phyloP scores from a whole-genome alignment of 208 protist genomes.

The Endotrypanum monterogeii region DNA sequence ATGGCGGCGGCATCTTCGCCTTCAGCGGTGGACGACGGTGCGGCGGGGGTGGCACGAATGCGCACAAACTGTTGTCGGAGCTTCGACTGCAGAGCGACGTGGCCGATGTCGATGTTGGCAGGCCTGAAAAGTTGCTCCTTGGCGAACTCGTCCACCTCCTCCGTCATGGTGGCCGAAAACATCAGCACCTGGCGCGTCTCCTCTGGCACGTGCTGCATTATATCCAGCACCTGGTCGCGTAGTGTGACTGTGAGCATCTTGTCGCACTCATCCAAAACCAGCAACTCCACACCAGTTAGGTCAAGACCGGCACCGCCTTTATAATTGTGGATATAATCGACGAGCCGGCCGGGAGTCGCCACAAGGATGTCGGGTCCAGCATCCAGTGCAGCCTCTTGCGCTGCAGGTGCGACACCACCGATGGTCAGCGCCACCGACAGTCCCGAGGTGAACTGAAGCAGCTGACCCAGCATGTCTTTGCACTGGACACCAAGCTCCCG shows the following conservation, averaged over 20 bases:
- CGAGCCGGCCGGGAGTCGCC: slow-evolving; percentile 89
- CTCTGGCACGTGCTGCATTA: slow-evolving; percentile 90
- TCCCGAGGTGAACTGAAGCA: slow-evolving; percentile 72
- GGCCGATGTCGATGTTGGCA: slow-evolving; percentile 87
- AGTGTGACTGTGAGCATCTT: slow-evolving; percentile 99
- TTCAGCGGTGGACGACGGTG: slow-evolving; percentile 9
- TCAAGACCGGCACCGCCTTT: slow-evolving; percentile 78
- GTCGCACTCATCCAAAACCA: slow-evolving; percentile 98
- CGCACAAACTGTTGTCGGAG: slow-evolving; percentile 92
- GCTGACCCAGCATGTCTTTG: slow-evolving; percentile 75
- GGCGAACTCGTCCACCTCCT: slow-evolving; percentile 88
- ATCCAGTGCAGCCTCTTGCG: slow-evolving; percentile 83
- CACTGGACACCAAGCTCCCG: slow-evolving; percentile 95
- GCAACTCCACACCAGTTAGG: slow-evolving; percentile 87
- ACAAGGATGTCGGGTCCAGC: slow-evolving; percentile 88
- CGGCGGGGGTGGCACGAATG: slow-evolving; percentile 33
- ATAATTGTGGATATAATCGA: slow-evolving; percentile 88
- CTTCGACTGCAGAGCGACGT: slow-evolving; percentile 86
- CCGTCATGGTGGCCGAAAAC: slow-evolving; percentile 92
- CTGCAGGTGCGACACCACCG: slow-evolving; percentile 76
- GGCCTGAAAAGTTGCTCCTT: slow-evolving; percentile 85
- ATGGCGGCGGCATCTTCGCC: neutral
- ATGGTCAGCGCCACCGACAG: slow-evolving; percentile 83
- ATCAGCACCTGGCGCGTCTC: slow-evolving; percentile 85
- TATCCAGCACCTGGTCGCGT: slow-evolving; percentile 96